Base-by-base conservation (phyloP, 2,329 filamentous ascomycete species). In the Trichophyton mentagrophytes region DNA sequence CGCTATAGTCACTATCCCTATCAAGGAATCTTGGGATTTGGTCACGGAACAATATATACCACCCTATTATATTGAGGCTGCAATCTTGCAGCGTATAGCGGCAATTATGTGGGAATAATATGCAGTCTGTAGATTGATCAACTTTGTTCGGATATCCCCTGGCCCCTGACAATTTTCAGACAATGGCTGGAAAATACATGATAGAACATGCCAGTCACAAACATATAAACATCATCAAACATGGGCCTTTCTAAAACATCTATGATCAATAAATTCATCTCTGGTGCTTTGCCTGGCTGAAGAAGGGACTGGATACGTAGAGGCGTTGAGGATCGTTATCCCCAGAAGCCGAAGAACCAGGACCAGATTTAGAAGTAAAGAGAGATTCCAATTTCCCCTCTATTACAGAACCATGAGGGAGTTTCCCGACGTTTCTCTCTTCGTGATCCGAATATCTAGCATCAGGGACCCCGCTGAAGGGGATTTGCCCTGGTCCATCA, bases 21-120 rank as follows among this genome's bases (percentile, higher is more conserved):
- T 60, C 46, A 62, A 61, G 27, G n/a, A 51, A 2, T 63, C 59
- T 9, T 66, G 62, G 63, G 64, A 65, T 58, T 60, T 60, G n/a
- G 64, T 66, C 61, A 62, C 65, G 42, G 65, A 66, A 51, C 65
- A 63, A 36, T 66, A 66, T 36, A 63, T 67, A 13, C 66, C 64
- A 30, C 66, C 63, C 1, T 66, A 61, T 59, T 66, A 66, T 60
- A 36, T 66, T n/a, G 66, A 66, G 58, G 42, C 38, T 51, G 9
- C 20, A n/a, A 42, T 56, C 22, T 47, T 61, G 46, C 13, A 6
- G 11, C 22, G 38, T 13, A 55, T 59, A 36, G 11, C 44, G 4
- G 56, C 15, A 13, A 17, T 56, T 15, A 44, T 59, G 47, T 61
- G 57, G 55, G 46, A 38, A 38, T 59, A 40, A 61, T 1, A 36